These are phyloP conservation scores for Dactylellina haptotyla DNA, from an alignment of 2,329 filamentous ascomycete genomes.

Conservation along the genomic window DNA sequence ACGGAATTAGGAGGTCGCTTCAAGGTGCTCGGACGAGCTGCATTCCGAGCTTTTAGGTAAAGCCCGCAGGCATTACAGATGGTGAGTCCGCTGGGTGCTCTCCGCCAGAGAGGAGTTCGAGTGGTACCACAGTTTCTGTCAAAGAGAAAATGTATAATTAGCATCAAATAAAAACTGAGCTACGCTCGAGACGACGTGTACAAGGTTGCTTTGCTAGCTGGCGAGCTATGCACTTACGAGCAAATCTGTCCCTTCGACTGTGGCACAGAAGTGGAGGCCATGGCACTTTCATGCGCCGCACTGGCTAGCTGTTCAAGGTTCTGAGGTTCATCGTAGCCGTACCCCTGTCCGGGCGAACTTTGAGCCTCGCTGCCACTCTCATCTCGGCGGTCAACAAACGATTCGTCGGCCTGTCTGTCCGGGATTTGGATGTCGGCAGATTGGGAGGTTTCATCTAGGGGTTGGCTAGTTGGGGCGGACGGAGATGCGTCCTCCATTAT, in stretches of 20 bases:
- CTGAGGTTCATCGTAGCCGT: constrained; percentile 41
- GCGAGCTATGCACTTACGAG: constrained; percentile 42
- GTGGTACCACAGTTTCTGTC: constrained; percentile 92
- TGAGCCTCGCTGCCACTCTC: constrained; percentile 43
- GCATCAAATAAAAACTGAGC: constrained; percentile 12
- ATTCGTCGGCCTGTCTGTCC: constrained; percentile 38
- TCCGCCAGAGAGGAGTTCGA: constrained; percentile 90
- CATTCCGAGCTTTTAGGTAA: constrained; percentile 92
- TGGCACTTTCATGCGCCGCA: constrained; percentile 50
- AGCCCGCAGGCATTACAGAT: constrained; percentile 98
- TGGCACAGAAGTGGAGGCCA: constrained; percentile 39
- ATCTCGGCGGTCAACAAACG: constrained; percentile 47
- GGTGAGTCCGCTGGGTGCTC: constrained; percentile 89
- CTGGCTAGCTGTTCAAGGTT: constrained; percentile 48
- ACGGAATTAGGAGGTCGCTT: constrained; percentile 73
- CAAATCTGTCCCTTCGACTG: constrained; percentile 49
- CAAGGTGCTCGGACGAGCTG: constrained; percentile 86
- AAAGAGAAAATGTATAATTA: constrained; percentile 14
- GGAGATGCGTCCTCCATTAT: constrained; percentile 45
- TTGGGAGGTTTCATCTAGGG: constrained; percentile 22
- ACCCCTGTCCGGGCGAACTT: constrained; percentile 45
- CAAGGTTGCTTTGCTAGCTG: neutral
- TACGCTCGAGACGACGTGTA: neutral
- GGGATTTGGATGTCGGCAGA: constrained; percentile 39
- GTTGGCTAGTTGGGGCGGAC: neutral